A percentile compares a stretch with the other conserved stretches of the same genome.
phyloP scores from a whole-genome alignment of 2,329 filamentous ascomycete genomes.

The Gliomastix tumulicola region DNA sequence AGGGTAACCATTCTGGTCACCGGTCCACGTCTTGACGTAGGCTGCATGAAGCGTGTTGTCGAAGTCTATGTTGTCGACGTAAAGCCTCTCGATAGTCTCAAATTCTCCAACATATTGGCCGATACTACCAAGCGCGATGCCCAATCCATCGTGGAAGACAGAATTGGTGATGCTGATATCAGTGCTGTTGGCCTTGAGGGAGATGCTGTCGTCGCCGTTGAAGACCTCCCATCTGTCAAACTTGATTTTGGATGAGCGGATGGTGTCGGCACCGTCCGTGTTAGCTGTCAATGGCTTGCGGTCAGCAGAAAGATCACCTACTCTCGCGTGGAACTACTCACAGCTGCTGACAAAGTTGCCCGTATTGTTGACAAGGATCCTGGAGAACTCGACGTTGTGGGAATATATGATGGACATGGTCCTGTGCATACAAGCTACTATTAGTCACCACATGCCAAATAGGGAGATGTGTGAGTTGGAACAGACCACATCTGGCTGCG shows the following conservation, averaged over 20 bases:
- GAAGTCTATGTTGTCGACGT: conserved; percentile 33
- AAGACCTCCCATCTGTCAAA: conserved; percentile 35
- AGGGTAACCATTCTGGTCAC: conserved; percentile 46
- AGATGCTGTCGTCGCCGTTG: conserved; percentile 33
- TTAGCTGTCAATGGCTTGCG: neutral
- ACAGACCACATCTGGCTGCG: conserved; percentile 48
- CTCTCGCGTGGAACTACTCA: neutral
- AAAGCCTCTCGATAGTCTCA: conserved; percentile 41
- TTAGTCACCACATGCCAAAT: no score
- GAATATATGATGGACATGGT: conserved; percentile 27
- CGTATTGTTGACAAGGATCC: conserved; percentile 38
- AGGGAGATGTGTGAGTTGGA: no score
- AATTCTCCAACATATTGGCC: conserved; percentile 41
- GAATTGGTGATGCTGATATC: conserved; percentile 25
- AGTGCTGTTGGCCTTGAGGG: conserved; percentile 15
- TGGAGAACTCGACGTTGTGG: conserved; percentile 30
- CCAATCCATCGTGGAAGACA: conserved; percentile 29
- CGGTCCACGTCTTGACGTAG: conserved; percentile 45
- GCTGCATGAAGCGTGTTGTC: conserved; percentile 37
- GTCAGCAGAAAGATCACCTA: neutral
- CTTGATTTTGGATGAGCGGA: conserved; percentile 36
- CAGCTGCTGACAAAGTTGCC: neutral
- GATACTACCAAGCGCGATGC: conserved; percentile 39
- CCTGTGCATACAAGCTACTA: no score
- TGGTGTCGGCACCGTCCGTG: conserved; percentile 32